These are phyloP conservation scores for Datura wrightii DNA, from an alignment of 257 asterid species.

Conservation along the genomic window DNA sequence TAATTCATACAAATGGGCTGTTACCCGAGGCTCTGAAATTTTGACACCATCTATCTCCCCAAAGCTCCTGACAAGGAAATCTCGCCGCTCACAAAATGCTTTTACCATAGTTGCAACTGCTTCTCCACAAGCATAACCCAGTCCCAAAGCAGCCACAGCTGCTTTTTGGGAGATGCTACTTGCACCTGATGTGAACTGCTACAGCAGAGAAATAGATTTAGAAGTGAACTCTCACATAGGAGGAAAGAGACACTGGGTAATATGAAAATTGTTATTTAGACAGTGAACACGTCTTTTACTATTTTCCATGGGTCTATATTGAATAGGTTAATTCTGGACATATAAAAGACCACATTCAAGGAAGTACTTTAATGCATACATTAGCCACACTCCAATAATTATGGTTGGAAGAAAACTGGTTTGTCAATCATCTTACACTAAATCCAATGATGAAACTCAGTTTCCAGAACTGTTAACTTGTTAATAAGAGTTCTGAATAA, in stretches of 20 bases:
- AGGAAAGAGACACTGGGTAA: neutral
- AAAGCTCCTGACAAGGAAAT: constrained; percentile 83
- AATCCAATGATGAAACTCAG: neutral
- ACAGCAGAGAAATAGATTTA: constrained; percentile 21
- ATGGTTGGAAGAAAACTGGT: neutral
- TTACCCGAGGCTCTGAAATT: constrained; percentile 89
- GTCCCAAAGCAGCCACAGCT: constrained; percentile 90
- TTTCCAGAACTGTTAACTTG: constrained; percentile 10
- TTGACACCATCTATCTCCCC: constrained; percentile 74
- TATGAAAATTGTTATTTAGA: neutral
- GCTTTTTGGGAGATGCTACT: constrained; percentile 97
- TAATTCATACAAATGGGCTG: constrained; percentile 19
- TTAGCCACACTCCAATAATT: neutral
- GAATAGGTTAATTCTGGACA: neutral
- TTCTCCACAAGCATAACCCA: constrained; percentile 98
- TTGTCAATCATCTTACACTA: neutral
- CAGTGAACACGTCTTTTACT: neutral
- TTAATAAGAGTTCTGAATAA: neutral
- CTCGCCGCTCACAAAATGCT: constrained; percentile 92
- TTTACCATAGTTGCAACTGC: constrained; percentile 82
- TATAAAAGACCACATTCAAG: neutral
- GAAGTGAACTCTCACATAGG: neutral
- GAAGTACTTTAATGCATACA: neutral
- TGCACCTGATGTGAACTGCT: constrained; percentile 94
- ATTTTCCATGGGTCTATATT: neutral